These are phyloP conservation scores for Obelidium mucronatum DNA, from an alignment of 192 early-diverging fungal genomes.

Conservation along the genomic window DNA sequence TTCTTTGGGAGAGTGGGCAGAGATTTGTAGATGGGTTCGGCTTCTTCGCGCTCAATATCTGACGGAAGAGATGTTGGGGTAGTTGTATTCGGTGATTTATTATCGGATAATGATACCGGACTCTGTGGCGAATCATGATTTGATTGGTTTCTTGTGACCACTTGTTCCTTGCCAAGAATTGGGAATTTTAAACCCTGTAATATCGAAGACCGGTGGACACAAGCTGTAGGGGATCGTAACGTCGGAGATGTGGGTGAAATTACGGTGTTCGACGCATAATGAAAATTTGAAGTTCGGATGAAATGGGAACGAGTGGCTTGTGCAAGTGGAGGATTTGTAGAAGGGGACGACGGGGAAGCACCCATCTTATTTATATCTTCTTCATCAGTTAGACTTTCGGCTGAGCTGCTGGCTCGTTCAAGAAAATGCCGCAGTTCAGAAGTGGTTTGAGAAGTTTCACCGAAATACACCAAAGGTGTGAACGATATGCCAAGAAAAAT, in stretches of 20 bases:
- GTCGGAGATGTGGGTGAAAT: background rate
- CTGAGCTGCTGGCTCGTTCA: background rate
- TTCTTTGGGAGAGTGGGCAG: background rate
- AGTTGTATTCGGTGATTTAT: too few relatives aligned
- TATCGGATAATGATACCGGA: too few relatives aligned
- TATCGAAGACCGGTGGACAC: too few relatives aligned
- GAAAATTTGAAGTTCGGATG: background rate
- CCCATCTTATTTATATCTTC: background rate
- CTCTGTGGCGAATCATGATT: too few relatives aligned
- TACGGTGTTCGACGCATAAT: background rate
- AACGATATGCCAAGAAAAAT: slow-evolving; percentile 9
- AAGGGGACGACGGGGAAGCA: background rate
- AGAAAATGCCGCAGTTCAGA: background rate
- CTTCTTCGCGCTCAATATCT: background rate
- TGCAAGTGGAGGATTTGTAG: too few relatives aligned
- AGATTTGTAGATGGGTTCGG: background rate
- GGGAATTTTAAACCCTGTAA: too few relatives aligned
- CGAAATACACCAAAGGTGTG: slow-evolving; percentile 5
- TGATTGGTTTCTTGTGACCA: too few relatives aligned
- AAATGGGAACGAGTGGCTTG: background rate
- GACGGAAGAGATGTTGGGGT: too few relatives aligned
- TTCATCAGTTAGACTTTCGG: background rate
- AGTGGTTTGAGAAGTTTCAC: background rate
- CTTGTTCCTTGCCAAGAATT: too few relatives aligned
- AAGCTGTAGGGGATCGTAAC: too few relatives aligned